These are phyloP conservation scores for Solanum aculeatissimum DNA, from an alignment of 305 asterid species.

Conservation along the genomic window DNA sequence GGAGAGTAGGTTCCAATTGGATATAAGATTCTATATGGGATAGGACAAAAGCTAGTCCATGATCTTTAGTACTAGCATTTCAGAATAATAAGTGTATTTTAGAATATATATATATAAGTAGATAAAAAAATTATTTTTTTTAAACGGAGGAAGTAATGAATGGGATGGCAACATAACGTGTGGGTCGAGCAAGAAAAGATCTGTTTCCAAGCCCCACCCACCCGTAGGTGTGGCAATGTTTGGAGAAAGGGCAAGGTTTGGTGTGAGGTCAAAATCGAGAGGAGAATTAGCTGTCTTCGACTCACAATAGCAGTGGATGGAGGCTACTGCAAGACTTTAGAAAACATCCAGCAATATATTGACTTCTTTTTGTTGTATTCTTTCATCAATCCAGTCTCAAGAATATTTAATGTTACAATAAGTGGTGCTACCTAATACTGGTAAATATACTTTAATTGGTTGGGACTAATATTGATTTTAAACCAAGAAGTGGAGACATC, in stretches of 20 bases:
- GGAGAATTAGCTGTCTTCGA: constrained; percentile 29
- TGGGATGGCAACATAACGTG: accelerated
- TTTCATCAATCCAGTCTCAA: background rate
- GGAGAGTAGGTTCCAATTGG: background rate
- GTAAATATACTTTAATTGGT: background rate
- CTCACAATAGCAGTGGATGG: background rate
- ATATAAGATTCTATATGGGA: background rate
- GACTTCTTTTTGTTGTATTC: constrained; percentile 1
- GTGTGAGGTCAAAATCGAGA: constrained; percentile 17
- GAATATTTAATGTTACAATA: background rate
- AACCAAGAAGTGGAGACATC: background rate
- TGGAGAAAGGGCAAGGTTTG: background rate
- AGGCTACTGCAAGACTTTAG: background rate
- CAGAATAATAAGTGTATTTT: background rate
- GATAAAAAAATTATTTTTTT: no score
- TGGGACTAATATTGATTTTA: background rate
- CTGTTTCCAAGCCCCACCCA: background rate
- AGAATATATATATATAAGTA: no score
- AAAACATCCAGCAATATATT: background rate
- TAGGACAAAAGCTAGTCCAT: background rate
- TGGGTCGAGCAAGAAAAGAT: background rate
- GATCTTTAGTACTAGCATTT: background rate
- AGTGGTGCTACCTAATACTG: background rate
- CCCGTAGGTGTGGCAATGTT: background rate
- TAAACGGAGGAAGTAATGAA: no score